Evolutionary conservation across 2,329 filamentous ascomycete species (phyloP).

Genomic region (Sarocladiaceae sp.): DNA sequence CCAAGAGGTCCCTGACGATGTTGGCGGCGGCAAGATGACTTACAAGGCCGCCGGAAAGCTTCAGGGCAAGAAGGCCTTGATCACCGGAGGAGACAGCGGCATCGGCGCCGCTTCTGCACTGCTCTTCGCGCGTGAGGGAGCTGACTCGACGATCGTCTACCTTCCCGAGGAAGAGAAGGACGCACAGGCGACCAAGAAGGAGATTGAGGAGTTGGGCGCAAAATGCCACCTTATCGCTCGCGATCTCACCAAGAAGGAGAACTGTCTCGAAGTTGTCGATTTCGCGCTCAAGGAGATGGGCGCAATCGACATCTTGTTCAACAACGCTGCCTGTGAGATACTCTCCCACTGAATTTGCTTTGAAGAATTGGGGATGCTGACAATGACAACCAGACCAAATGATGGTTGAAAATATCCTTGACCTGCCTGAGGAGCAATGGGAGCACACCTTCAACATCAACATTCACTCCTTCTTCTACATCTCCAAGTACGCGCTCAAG

Average conservation of each 20-base stretch:
- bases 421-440: constrained; percentile 74
- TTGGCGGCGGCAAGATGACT: constrained; percentile 59
- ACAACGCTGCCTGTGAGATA: constrained; percentile 65
- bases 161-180: constrained; percentile 70
- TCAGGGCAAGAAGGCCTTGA: constrained; percentile 66
- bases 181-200: constrained; percentile 65
- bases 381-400: constrained; percentile 36
- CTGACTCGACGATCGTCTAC: constrained; percentile 66
- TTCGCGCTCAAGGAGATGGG: constrained; percentile 49
- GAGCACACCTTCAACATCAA: constrained; percentile 73
- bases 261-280: constrained; percentile 67
- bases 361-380: neutral
- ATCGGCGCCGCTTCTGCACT: constrained; percentile 72
- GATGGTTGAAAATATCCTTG: constrained; percentile 64
- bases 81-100: constrained; percentile 75
- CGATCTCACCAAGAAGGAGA: constrained; percentile 58
- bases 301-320: constrained; percentile 65
- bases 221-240: constrained; percentile 58
- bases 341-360: neutral
- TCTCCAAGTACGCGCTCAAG: constrained; percentile 68
- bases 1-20: constrained; percentile 56
- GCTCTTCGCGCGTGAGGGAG: constrained; percentile 76
- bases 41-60: constrained; percentile 75
- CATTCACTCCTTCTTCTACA: constrained; percentile 75
- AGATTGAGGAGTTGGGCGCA: constrained; percentile 59